These are phyloP conservation scores for Limnomonas spitsbergensis DNA, from an alignment of 139 green algal species.

Conservation along the genomic window DNA sequence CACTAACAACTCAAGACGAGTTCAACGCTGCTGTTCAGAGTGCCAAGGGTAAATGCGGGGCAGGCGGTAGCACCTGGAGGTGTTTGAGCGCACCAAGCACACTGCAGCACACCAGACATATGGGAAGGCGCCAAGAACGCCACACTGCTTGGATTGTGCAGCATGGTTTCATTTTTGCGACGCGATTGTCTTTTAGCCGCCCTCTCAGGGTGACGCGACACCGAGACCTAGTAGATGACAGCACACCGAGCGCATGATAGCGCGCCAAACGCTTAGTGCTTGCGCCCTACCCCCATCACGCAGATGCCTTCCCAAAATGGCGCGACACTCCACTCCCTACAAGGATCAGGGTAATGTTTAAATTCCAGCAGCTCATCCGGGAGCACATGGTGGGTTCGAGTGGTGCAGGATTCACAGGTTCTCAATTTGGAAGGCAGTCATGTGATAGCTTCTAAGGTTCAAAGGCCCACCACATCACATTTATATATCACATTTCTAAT, in stretches of 20 bases:
- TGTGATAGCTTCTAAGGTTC: too few relatives aligned
- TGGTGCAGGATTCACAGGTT: too few relatives aligned
- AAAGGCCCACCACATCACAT: too few relatives aligned
- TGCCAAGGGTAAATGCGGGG: constrained; percentile 55
- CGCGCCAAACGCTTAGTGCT: too few relatives aligned
- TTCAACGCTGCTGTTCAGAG: constrained; percentile 84
- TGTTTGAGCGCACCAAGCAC: too few relatives aligned
- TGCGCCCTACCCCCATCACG: not conserved
- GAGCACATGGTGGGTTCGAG: constrained; percentile 69
- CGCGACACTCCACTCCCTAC: constrained; percentile 67
- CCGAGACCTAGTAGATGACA: too few relatives aligned
- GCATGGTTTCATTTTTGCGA: not conserved
- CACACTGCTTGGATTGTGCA: not conserved
- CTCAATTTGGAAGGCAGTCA: too few relatives aligned
- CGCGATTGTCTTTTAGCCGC: not conserved
- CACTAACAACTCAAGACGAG: constrained; percentile 72
- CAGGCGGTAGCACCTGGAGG: too few relatives aligned
- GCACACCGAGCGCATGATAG: too few relatives aligned
- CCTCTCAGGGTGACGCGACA: too few relatives aligned
- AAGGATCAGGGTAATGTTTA: constrained; percentile 86
- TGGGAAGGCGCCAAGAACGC: not conserved
- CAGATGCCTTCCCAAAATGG: constrained; percentile 79
- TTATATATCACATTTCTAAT: too few relatives aligned
- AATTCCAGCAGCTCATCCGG: constrained; percentile 81
- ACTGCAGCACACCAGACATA: too few relatives aligned